Percentiles rank a stretch among this genome's conserved stretches.
phyloP scores from a whole-genome alignment of 306 rosid species.

The Amphicarpaea edgeworthii region DNA sequence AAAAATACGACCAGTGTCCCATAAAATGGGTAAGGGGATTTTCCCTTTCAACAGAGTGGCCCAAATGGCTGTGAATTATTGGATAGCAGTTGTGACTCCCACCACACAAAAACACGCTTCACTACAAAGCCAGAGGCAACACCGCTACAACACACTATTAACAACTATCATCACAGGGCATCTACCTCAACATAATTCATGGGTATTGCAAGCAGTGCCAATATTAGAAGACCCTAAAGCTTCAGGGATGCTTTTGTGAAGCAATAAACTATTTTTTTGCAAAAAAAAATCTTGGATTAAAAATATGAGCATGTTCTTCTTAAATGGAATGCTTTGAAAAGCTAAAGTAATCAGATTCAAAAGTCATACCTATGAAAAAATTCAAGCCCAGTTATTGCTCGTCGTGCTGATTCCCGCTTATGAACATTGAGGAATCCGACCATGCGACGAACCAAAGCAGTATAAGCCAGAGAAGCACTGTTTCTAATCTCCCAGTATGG shows the following conservation, averaged over 20 bases:
- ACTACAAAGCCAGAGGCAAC: background rate
- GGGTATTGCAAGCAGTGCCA: background rate
- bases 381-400: conserved; percentile 92
- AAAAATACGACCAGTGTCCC: background rate
- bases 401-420: conserved; percentile 87
- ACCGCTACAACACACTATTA: background rate
- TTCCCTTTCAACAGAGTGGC: background rate
- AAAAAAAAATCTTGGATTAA: conserved; percentile 11
- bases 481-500: conserved; percentile 96
- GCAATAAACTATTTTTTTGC: background rate
- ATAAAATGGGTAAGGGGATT: background rate
- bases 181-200: background rate
- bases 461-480: conserved; percentile 93
- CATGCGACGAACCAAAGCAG: conserved; percentile 95
- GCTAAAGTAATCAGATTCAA: conserved; percentile 11
- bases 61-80: background rate
- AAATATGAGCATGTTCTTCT: background rate
- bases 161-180: background rate
- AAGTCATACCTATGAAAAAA: conserved; percentile 86
- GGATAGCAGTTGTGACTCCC: background rate
- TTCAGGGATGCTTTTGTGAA: background rate
- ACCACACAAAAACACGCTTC: background rate
- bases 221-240: background rate
- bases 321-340: background rate
- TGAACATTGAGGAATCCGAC: conserved; percentile 93